Base-by-base conservation (phyloP, 352 stramenopile genomes). In the Phytophthora aleatoria region DNA sequence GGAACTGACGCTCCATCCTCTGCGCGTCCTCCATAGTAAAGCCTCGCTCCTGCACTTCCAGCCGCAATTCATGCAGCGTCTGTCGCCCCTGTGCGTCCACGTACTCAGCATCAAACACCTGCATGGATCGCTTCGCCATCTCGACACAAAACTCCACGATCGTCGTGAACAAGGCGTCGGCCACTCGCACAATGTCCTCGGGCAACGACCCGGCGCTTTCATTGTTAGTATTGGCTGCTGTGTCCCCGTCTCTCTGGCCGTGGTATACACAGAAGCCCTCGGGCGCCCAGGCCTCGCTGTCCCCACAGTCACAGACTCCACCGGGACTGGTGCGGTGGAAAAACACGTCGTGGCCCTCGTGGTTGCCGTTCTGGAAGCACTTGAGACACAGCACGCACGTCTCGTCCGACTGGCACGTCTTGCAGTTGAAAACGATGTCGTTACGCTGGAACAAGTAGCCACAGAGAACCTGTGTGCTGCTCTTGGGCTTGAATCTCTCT, bases 371-470 rank as follows among this genome's bases (percentile, higher is more conserved):
- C 51, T 96, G 85, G 77, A 99, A 99, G 73, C 97, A 99, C 36
- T 81, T 73, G 53, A 99, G 90, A 69, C 97, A 99, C 58, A 98
- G 79, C 48, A 99, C 97, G 59, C 97, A 99, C 31, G 97, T 99
- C 61, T 94, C 83, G 74, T 99, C 97, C 10, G 92, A 89, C 68
- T 99, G 95, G 72, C 97, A 99, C 57, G 96, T 99, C 41, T 96
- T 91, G 83, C 97, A 99, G 70, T 99, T 99, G 92, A 98, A 99
- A 20, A 96, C 95, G 69, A 99, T 98, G 79, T 99, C 97, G 52
- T 97, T 97, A 5, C 93, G 82, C 60, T 98, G 87, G 70, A 99
- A 99, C 28, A 99, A 79, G 74, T 99, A 98, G 15, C 96, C 97
- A 70, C 97, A 99, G 8, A 93, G 79, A 5, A 74, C 70, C 36